A percentile compares a stretch with the other conserved stretches of the same genome.
phyloP scores from a whole-genome alignment of 169 alveolate species.

The Plasmodium cynomolgi region DNA sequence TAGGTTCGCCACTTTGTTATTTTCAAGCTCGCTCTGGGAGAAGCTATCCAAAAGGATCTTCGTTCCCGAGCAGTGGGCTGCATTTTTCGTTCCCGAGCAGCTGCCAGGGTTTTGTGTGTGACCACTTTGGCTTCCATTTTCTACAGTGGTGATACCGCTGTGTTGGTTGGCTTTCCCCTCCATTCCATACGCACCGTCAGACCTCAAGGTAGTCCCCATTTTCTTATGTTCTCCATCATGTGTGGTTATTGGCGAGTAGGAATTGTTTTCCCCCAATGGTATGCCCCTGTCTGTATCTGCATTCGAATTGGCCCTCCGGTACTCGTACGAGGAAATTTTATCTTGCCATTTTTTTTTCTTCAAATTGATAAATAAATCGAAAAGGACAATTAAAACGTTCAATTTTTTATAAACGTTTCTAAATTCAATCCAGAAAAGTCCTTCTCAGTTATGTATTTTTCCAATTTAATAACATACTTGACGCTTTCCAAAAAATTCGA shows the following conservation, averaged over 20 bases:
- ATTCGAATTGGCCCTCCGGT: neutral
- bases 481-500: conserved; percentile 18
- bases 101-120: neutral
- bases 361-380: conserved; percentile 4
- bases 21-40: neutral
- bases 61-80: neutral
- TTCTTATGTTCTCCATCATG: neutral
- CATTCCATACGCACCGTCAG: neutral
- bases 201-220: neutral
- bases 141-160: neutral
- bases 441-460: conserved; percentile 18
- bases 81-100: neutral
- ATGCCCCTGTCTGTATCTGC: neutral
- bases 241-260: neutral
- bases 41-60: neutral
- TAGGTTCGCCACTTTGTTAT: neutral
- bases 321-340: neutral
- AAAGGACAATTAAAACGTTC: neutral
- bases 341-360: conserved; percentile 20
- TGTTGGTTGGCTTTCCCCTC: neutral
- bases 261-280: neutral
- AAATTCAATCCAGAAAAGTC: neutral
- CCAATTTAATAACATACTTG: conserved; percentile 36
- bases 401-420: conserved; percentile 3
- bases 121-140: neutral